A percentile compares a stretch with the other conserved stretches of the same genome.
Evolutionary conservation across 2,329 filamentous ascomycete genomes (phyloP).

Genomic region (Cercospora berteroae): DNA sequence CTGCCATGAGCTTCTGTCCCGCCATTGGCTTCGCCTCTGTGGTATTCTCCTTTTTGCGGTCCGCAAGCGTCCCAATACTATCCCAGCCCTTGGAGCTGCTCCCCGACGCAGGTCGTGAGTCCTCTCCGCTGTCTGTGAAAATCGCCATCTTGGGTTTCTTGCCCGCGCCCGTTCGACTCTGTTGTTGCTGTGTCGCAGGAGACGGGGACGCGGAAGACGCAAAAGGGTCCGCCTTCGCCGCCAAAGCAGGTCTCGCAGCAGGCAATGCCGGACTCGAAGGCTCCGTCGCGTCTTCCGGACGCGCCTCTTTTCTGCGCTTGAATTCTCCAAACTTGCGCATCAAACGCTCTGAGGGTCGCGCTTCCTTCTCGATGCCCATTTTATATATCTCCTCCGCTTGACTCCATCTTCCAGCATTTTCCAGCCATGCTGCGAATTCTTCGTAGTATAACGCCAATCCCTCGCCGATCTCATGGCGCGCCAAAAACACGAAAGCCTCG

Average conservation of each 20-base stretch:
- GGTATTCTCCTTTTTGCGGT: slow-evolving; percentile 91
- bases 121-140: slow-evolving; percentile 69
- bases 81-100: slow-evolving; percentile 77
- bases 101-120: slow-evolving; percentile 54
- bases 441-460: slow-evolving; percentile 90
- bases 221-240: slow-evolving; percentile 83
- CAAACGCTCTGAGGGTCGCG: slow-evolving; percentile 75
- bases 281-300: slow-evolving; percentile 59
- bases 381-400: slow-evolving; percentile 95
- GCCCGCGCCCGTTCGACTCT: slow-evolving; percentile 40
- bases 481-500: slow-evolving; percentile 87
- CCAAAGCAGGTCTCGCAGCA: slow-evolving; percentile 75
- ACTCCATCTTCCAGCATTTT: slow-evolving; percentile 75
- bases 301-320: slow-evolving; percentile 70
- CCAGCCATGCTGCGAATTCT: slow-evolving; percentile 91
- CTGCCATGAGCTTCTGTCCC: slow-evolving; percentile 84
- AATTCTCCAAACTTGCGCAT: slow-evolving; percentile 92
- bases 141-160: slow-evolving; percentile 82
- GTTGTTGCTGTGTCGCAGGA: slow-evolving; percentile 64
- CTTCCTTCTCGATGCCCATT: slow-evolving; percentile 83
- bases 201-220: slow-evolving; percentile 51
- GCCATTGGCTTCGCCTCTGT: slow-evolving; percentile 85
- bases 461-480: slow-evolving; percentile 84
- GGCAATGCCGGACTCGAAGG: slow-evolving; percentile 87
- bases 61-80: slow-evolving; percentile 78